Evolutionary conservation across 306 rosid genomes (phyloP).

Genomic region (Senna tora): DNA sequence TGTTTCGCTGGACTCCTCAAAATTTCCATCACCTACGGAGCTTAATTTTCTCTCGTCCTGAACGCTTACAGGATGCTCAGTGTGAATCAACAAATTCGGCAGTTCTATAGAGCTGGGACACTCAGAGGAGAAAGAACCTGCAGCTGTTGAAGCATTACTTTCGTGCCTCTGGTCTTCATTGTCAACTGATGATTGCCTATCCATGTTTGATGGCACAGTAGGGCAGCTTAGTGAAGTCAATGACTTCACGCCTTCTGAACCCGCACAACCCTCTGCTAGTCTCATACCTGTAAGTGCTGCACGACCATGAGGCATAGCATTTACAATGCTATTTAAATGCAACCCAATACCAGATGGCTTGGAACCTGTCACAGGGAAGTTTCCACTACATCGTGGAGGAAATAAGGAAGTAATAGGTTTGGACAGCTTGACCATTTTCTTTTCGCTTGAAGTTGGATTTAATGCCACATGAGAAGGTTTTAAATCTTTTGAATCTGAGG

Average conservation of each 20-base stretch:
- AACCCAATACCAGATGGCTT: constrained; percentile 56
- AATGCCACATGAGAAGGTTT: constrained; percentile 36
- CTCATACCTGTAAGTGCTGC: constrained; percentile 40
- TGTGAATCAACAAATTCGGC: not conserved
- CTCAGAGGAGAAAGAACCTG: constrained; percentile 35
- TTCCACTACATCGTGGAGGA: constrained; percentile 43
- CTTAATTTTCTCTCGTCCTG: constrained; percentile 33
- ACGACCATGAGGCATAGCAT: constrained; percentile 52
- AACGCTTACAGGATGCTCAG: constrained; percentile 27
- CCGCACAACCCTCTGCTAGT: constrained; percentile 33
- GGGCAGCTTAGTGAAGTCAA: constrained; percentile 20
- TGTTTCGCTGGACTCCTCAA: constrained; percentile 39
- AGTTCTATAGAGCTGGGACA: constrained; percentile 21
- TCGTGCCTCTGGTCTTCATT: constrained; percentile 25
- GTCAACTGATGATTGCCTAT: constrained; percentile 20
- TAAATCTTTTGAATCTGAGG: constrained; percentile 19
- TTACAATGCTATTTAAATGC: constrained; percentile 67
- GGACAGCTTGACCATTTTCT: constrained; percentile 33
- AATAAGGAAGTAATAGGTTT: constrained; percentile 35
- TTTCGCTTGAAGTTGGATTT: constrained; percentile 35
- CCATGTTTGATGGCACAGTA: not conserved
- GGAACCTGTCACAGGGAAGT: constrained; percentile 39
- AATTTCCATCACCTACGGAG: constrained; percentile 33
- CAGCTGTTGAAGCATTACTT: constrained; percentile 25
- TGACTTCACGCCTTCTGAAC: constrained; percentile 32